Evolutionary conservation across 2,329 filamentous ascomycete genomes (phyloP).

Genomic region (Aspergillus candidus): DNA sequence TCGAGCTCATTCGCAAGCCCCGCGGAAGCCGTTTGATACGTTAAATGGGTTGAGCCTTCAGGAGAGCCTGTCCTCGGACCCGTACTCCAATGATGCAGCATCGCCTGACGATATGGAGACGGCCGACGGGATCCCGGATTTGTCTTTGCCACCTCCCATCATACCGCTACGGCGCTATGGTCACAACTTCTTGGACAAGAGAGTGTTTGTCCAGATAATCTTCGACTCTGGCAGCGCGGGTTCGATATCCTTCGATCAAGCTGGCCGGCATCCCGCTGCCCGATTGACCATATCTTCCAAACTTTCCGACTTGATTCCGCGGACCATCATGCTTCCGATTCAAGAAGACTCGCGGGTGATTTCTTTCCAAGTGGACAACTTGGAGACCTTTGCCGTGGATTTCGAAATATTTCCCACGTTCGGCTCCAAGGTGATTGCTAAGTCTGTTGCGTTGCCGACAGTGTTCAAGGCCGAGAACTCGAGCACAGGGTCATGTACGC

Average conservation of each 20-base stretch:
- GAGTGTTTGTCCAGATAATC: conserved; percentile 88
- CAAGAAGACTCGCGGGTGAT: conserved; percentile 92
- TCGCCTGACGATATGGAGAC: conserved; percentile 60
- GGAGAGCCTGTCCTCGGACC: conserved; percentile 22
- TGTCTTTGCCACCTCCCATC: conserved; percentile 90
- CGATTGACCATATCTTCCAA: conserved; percentile 95
- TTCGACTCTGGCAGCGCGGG: conserved; percentile 65
- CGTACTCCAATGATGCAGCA: conserved; percentile 27
- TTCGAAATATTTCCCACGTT: conserved; percentile 98
- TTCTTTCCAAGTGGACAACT: conserved; percentile 91
- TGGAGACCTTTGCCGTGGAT: conserved; percentile 89
- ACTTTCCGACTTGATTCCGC: conserved; percentile 88
- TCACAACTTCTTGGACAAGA: conserved; percentile 97
- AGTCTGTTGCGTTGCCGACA: conserved; percentile 83
- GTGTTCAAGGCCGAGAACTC: conserved; percentile 72
- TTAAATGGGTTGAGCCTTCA: conserved; percentile 30
- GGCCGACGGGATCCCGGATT: conserved; percentile 79
- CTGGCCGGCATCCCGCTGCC: conserved; percentile 91
- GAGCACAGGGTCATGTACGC: conserved; percentile 71
- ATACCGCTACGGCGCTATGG: conserved; percentile 92
- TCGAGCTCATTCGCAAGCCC: conserved; percentile 15
- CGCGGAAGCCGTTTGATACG: conserved; percentile 29
- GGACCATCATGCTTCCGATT: conserved; percentile 90
- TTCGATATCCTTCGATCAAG: conserved; percentile 91
- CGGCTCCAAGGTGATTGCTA: conserved; percentile 93